Evolutionary conservation across 768 basidiomycete genomes (phyloP), one percentile per base, ranked within the genome.

Genomic region (Postia placenta): DNA sequence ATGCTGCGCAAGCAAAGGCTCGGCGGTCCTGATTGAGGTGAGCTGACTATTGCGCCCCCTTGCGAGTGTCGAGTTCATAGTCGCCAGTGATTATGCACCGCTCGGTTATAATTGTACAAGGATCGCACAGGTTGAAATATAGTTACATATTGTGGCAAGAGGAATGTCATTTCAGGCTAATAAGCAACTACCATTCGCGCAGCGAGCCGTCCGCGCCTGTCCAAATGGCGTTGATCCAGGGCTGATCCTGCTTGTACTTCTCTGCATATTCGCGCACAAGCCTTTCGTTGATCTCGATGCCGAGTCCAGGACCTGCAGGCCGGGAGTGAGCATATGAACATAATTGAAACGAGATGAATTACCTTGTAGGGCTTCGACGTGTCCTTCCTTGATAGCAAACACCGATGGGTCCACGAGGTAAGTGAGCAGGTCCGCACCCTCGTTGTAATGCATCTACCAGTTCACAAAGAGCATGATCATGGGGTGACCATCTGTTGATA

Each of bases 401-500:
- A 83, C 73, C 2, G 65, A 61, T 4, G 78, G 69, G 52, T 80
- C 70, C 22, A 58, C 57, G 37, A 86, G 61, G 64, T 82, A 85
- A 1, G 81, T 83, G 55, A 76, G 71, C 11, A 85, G 69, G 60
- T 87, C 84, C 36, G 76, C 76, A 33, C 71, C 73, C 33, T 69
- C 62, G 63, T 85, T 84, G 65, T 82, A 85, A 60, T 85, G 80
- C 42, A 85, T 82, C 79, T 81, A 42, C 30, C 24, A 20, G n/a
- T 24, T 45, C 30, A n/a, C 30, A 35, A 5, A 12, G 30, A 5
- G 28, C 17, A 20, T n/a, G 11, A 15, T 48, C 20, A 53, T 36
- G n/a, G n/a, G n/a, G n/a, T n/a, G n/a, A n/a, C n/a, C n/a, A n/a
- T n/a, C n/a, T n/a, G n/a, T n/a, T n/a, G n/a, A n/a, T n/a, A n/a